These are phyloP conservation scores for Podaxis sp. DNA, from an alignment of 768 basidiomycete species.

Conservation along the genomic window DNA sequence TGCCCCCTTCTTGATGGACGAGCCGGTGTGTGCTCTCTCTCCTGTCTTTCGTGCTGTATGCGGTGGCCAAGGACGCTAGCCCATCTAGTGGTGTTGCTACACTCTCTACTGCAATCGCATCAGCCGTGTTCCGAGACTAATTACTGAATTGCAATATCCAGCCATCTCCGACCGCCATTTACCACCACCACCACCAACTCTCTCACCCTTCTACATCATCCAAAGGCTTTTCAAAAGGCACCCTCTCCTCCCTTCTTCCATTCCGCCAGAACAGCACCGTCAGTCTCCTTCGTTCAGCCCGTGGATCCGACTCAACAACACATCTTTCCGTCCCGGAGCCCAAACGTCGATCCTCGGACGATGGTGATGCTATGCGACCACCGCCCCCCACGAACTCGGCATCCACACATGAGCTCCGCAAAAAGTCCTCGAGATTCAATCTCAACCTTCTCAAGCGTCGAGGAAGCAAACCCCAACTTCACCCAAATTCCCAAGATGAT, in stretches of 20 bases:
- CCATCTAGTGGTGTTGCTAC: background rate
- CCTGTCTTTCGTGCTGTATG: background rate
- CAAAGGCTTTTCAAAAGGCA: conserved; percentile 24
- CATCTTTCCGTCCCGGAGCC: conserved; percentile 17
- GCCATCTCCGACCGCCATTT: background rate
- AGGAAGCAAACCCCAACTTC: conserved; percentile 11
- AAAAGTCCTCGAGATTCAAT: conserved; percentile 11
- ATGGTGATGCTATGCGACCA: conserved; percentile 13
- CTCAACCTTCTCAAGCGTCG: conserved; percentile 10
- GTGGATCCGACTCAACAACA: conserved; percentile 17
- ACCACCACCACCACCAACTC: conserved; percentile 4
- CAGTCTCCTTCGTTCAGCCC: conserved; percentile 15
- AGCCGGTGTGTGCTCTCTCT: conserved; percentile 1
- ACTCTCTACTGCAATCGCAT: background rate
- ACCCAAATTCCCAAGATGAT: conserved; percentile 8
- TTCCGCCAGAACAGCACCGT: conserved; percentile 16
- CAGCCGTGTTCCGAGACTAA: background rate
- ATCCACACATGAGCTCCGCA: conserved; percentile 11
- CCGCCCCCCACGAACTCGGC: conserved; percentile 1
- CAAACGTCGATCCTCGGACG: conserved; percentile 12
- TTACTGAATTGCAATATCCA: background rate
- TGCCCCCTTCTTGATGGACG: conserved; percentile 7
- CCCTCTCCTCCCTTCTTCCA: conserved; percentile 20
- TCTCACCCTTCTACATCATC: conserved; percentile 16
- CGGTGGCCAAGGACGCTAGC: background rate